Base-by-base conservation (phyloP, 306 rosid species). In the Senna siamea region DNA sequence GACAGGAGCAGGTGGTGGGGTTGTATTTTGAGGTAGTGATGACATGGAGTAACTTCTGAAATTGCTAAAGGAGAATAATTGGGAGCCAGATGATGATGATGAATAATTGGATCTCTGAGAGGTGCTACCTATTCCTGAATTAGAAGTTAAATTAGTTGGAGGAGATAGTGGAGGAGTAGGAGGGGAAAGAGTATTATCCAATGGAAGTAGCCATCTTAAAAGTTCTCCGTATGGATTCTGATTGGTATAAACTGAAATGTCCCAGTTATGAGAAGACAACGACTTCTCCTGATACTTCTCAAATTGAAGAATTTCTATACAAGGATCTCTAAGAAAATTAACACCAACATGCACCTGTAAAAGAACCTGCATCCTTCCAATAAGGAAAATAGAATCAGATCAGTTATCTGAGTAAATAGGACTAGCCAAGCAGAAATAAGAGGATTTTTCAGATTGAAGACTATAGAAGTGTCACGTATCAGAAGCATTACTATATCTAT, bases 11-110 rank as follows among this genome's bases (percentile, higher is more conserved):
- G 86, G 43, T 12, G 92, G 88, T 66, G 89, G 76, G 52, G 47
- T 44, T 23, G 81, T 77, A 83, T 46, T 94, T 87, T 84, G 99
- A 77, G 99, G 93, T 56, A 92, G 65, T 6, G 99, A 71, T 41
- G 96, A 92, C 99, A 92, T 92, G 73, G 99, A 94, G 76, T 92
- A 87, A 81, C 99, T 94, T 87, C 99, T 92, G 76, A 94, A 92
- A 88, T 92, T 82, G 81, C 91, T 85, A 67, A 92, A 82, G 40
- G 97, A 93, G 76, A 93, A 85, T 53, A 91, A 78, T 65, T 85
- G 98, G 84, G 97, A 89, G 75, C 96, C 78, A 46, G 98, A 69
- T 54, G 96, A 78, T 54, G 96, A 78, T 44, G 96, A 18, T 54
- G 90, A 79, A 34, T 50, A 15, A 73, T 40, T 69, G 55, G 90